phyloP scores from a whole-genome alignment of 805 yeast genomes.

The Wickerhamia fluorescens region DNA sequence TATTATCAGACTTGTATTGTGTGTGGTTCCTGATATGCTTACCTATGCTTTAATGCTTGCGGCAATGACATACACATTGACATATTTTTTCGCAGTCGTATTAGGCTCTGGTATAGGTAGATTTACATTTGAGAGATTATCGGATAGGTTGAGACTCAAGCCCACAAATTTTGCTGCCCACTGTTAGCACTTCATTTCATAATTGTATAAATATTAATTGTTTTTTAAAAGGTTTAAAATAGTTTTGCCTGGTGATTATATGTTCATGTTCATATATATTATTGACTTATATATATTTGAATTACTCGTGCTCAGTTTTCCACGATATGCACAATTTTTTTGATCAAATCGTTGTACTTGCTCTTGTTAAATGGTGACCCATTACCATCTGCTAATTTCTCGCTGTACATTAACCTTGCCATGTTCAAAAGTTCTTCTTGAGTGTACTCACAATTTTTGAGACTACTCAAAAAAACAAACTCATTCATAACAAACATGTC shows the following conservation, averaged over 20 bases:
- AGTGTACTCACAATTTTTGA: constrained; percentile 28
- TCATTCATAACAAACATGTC: constrained; percentile 47
- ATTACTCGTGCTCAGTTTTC: constrained; percentile 1
- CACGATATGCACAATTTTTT: constrained; percentile 12
- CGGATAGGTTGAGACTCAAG: constrained; percentile 32
- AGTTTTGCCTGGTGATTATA: too few relatives aligned
- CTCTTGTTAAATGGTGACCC: constrained; percentile 32
- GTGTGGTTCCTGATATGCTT: constrained; percentile 57
- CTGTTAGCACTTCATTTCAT: too few relatives aligned
- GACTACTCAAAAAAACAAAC: constrained; percentile 36
- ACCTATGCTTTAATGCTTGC: constrained; percentile 74
- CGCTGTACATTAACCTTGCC: constrained; percentile 46
- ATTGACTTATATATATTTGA: constrained; percentile 1
- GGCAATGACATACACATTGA: constrained; percentile 61
- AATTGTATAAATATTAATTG: too few relatives aligned
- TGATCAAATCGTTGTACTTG: constrained; percentile 31
- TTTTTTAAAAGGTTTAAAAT: too few relatives aligned
- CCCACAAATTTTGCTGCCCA: constrained; percentile 8
- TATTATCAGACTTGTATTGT: constrained; percentile 45
- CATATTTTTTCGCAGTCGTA: constrained; percentile 68
- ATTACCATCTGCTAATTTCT: constrained; percentile 31
- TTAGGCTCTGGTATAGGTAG: constrained; percentile 67
- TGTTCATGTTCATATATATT: too few relatives aligned
- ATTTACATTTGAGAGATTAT: constrained; percentile 56
- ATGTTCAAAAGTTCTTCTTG: constrained; percentile 43